Conservation (phyloP, 129 eudicot species). For the Flaveria linearis region DNA sequence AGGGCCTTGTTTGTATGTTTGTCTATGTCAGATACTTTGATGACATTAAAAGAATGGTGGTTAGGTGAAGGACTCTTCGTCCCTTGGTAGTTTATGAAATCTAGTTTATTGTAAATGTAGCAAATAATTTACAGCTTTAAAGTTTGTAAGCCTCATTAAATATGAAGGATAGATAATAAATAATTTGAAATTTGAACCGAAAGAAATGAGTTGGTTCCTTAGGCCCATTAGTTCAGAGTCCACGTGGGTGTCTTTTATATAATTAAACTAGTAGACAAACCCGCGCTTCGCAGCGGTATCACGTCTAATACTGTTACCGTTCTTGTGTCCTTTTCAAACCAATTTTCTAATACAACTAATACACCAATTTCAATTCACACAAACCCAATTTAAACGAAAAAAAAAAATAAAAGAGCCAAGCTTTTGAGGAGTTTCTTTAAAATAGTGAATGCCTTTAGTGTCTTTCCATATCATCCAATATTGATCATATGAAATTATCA, state of each 20-base stretch:
- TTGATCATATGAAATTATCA: no score
- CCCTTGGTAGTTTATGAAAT: background rate
- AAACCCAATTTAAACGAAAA: no score
- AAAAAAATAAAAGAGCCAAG: no score
- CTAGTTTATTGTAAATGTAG: background rate
- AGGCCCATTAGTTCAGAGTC: constrained; percentile 39
- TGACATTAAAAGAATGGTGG: background rate
- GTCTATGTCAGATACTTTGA: background rate
- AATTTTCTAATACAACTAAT: no score
- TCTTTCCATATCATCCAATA: no score
- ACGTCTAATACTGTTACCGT: no score
- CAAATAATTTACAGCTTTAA: no score
- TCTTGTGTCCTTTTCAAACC: no score
- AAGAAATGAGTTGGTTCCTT: background rate
- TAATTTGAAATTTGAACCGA: background rate
- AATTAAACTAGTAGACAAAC: constrained; percentile 6
- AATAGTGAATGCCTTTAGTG: no score
- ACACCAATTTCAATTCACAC: no score
- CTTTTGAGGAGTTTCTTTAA: no score
- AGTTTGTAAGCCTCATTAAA: background rate
- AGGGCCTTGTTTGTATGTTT: background rate
- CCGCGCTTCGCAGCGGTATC: no score
- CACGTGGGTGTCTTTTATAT: constrained; percentile 43
- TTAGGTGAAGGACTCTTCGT: background rate
- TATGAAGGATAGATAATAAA: background rate